Percentiles rank a stretch among this genome's conserved stretches.
These are phyloP conservation scores for Eucalyptus polybractea DNA, from an alignment of 345 rosid genomes.

Conservation along the genomic window DNA sequence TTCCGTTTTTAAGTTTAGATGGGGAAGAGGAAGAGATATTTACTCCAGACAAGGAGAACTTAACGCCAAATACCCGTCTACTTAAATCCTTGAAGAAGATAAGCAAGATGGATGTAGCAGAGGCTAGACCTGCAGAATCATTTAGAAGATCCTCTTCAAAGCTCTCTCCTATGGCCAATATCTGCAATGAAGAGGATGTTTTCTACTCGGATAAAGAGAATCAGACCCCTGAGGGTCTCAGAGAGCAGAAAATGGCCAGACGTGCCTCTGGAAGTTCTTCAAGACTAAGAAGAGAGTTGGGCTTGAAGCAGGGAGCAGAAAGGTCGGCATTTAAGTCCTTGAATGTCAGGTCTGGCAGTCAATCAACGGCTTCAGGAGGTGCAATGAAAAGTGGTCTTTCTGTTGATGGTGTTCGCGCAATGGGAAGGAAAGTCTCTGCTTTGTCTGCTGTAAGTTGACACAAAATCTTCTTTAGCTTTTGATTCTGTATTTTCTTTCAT, in stretches of 20 bases:
- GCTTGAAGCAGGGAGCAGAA: slow-evolving; percentile 16
- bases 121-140: slow-evolving; percentile 4
- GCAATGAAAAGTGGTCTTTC: slow-evolving; percentile 18
- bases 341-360: slow-evolving; percentile 11
- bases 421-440: slow-evolving; percentile 6
- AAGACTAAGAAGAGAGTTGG: slow-evolving; percentile 15
- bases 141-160: slow-evolving; percentile 18
- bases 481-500: not conserved
- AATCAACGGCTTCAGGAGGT: slow-evolving; percentile 9
- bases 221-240: slow-evolving; percentile 20
- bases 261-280: slow-evolving; percentile 4
- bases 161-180: slow-evolving; percentile 6
- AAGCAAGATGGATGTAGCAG: slow-evolving; percentile 22
- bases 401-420: not conserved
- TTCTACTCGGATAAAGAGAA: slow-evolving; percentile 37
- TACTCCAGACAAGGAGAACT: slow-evolving; percentile 80
- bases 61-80: slow-evolving; percentile 43
- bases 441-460: slow-evolving; percentile 32
- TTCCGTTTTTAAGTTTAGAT: slow-evolving; percentile 5
- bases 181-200: slow-evolving; percentile 13
- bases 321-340: slow-evolving; percentile 49
- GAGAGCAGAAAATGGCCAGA: slow-evolving; percentile 11
- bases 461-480: not conserved
- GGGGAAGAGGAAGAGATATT: slow-evolving; percentile 42
- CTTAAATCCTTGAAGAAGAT: slow-evolving; percentile 31